These are phyloP conservation scores for Ustilago loliicola DNA, from an alignment of 1,284 basidiomycete species.

Conservation along the genomic window DNA sequence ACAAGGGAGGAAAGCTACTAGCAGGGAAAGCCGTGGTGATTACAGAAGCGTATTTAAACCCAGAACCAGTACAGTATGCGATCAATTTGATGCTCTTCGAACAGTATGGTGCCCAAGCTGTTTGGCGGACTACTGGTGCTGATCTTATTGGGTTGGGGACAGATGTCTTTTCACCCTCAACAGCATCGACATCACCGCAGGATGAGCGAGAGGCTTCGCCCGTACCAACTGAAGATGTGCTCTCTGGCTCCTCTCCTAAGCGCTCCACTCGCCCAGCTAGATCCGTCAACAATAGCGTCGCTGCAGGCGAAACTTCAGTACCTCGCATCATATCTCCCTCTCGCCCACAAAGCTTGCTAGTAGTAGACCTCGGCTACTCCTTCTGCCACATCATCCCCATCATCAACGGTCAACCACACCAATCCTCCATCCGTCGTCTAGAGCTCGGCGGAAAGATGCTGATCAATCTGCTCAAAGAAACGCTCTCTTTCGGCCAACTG, in stretches of 20 bases:
- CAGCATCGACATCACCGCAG: slow-evolving; percentile 10
- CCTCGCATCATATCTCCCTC: slow-evolving; percentile 12
- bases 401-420: slow-evolving; percentile 79
- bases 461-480: slow-evolving; percentile 93
- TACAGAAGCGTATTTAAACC: slow-evolving; percentile 93
- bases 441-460: slow-evolving; percentile 93
- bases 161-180: slow-evolving; percentile 9
- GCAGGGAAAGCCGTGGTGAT: slow-evolving; percentile 73
- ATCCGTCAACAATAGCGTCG: background rate
- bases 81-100: slow-evolving; percentile 96
- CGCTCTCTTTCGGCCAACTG: slow-evolving; percentile 94
- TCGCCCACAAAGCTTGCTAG: slow-evolving; percentile 81
- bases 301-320: background rate
- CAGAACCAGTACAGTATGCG: slow-evolving; percentile 88
- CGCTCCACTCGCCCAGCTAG: background rate
- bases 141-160: slow-evolving; percentile 21
- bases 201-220: background rate
- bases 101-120: slow-evolving; percentile 90
- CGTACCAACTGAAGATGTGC: background rate
- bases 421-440: slow-evolving; percentile 83
- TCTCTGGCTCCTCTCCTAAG: background rate
- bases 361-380: slow-evolving; percentile 91
- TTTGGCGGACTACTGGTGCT: slow-evolving; percentile 74
- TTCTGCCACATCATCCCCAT: slow-evolving; percentile 92
- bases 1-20: slow-evolving; percentile 22